Evolutionary conservation across 2,329 filamentous ascomycete genomes (phyloP).

Genomic region (Colletotrichum somersetense): DNA sequence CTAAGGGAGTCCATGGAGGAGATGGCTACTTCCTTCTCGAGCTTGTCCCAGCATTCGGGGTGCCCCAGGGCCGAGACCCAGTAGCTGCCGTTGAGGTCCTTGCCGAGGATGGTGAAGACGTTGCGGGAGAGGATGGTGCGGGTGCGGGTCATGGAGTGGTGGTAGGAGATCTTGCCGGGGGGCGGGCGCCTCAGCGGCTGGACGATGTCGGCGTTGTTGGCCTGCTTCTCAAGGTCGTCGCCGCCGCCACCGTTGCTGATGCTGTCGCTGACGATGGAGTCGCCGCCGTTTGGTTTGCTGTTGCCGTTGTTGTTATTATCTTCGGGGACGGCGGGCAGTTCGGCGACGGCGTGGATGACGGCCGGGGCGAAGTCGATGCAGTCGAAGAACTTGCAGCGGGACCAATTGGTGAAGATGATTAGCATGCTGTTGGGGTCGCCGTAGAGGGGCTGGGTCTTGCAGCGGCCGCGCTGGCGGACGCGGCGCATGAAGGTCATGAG

Average conservation of each 20-base stretch:
- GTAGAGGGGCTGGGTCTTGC: slow-evolving; percentile 45
- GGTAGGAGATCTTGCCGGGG: slow-evolving; percentile 35
- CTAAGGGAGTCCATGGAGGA: slow-evolving; percentile 10
- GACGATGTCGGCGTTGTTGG: background rate
- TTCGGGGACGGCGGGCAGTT: background rate
- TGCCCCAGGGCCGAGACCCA: slow-evolving; percentile 46
- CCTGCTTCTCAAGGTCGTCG: slow-evolving; percentile 28
- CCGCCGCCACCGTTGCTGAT: background rate
- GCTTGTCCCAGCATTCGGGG: slow-evolving; percentile 46
- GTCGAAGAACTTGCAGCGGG: slow-evolving; percentile 51
- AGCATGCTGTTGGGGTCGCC: slow-evolving; percentile 51
- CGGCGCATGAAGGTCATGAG: slow-evolving; percentile 48
- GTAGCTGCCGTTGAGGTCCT: slow-evolving; percentile 47
- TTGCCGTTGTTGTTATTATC: background rate
- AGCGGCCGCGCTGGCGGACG: slow-evolving; percentile 42
- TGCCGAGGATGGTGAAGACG: slow-evolving; percentile 45
- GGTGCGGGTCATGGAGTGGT: slow-evolving; percentile 37
- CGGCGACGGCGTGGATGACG: slow-evolving; percentile 36
- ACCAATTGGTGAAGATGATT: slow-evolving; percentile 56
- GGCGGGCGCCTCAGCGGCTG: slow-evolving; percentile 22
- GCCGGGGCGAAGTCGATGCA: slow-evolving; percentile 53
- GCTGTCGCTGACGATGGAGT: background rate
- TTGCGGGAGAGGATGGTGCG: slow-evolving; percentile 35
- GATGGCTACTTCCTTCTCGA: slow-evolving; percentile 44
- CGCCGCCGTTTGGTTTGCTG: background rate